Percentiles rank a stretch among this genome's conserved stretches.
These are phyloP conservation scores for Nephelium lappaceum DNA, from an alignment of 345 rosid genomes.

Conservation along the genomic window DNA sequence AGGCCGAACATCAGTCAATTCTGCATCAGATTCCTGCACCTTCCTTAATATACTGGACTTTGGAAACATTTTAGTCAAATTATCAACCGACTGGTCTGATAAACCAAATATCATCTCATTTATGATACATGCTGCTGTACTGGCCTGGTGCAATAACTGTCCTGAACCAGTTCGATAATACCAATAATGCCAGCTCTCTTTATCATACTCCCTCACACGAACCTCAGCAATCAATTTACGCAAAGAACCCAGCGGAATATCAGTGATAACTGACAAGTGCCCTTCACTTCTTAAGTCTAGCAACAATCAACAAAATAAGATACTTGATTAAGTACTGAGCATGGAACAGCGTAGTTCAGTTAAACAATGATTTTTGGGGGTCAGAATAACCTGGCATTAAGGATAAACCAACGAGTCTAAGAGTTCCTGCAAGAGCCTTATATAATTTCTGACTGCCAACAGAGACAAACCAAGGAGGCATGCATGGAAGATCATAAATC, in stretches of 20 bases:
- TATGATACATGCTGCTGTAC: conserved; percentile 77
- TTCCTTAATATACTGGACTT: conserved; percentile 43
- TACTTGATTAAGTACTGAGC: conserved; percentile 27
- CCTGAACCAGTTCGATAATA: conserved; percentile 75
- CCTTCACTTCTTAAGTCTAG: conserved; percentile 63
- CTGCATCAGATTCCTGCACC: conserved; percentile 26
- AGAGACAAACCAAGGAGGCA: conserved; percentile 87
- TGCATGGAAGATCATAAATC: conserved; percentile 59
- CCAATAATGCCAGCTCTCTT: conserved; percentile 87
- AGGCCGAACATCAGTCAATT: conserved; percentile 20
- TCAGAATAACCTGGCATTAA: conserved; percentile 71
- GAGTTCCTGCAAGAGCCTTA: conserved; percentile 72
- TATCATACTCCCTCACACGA: conserved; percentile 59
- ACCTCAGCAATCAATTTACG: conserved; percentile 72
- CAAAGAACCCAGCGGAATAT: conserved; percentile 70
- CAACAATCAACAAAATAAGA: conserved; percentile 36
- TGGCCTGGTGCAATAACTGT: conserved; percentile 76
- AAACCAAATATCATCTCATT: conserved; percentile 91
- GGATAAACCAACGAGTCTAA: conserved; percentile 89
- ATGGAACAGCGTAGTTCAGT: conserved; percentile 16
- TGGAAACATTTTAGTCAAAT: conserved; percentile 53
- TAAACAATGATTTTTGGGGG: conserved; percentile 31
- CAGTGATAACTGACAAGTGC: conserved; percentile 62
- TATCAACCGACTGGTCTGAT: conserved; percentile 62
- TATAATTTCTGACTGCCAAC: conserved; percentile 76